These are phyloP conservation scores for Camelina neglecta DNA, from an alignment of 345 rosid genomes.

Conservation along the genomic window DNA sequence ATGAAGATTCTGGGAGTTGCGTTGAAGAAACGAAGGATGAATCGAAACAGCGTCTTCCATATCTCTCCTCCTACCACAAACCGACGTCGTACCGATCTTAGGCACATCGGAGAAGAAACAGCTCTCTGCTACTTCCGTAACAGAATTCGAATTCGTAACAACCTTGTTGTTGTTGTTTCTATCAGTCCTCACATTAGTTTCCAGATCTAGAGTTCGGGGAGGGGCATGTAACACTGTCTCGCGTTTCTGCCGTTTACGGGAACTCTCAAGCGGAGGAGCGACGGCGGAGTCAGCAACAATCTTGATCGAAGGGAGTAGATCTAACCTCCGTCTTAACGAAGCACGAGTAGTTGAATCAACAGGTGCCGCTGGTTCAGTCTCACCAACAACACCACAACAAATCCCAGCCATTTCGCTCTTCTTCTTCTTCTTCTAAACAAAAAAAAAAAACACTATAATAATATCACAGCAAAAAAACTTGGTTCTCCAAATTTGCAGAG, in stretches of 20 bases:
- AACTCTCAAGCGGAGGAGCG: conserved; percentile 46
- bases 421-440: too few species aligned
- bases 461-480: neutral
- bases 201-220: conserved; percentile 23
- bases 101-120: conserved; percentile 39
- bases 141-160: conserved; percentile 6
- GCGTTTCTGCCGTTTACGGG: conserved; percentile 57
- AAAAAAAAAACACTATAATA: neutral
- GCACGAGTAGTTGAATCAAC: conserved; percentile 58
- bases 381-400: conserved; percentile 77
- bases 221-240: neutral
- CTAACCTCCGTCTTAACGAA: conserved; percentile 62
- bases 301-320: conserved; percentile 61
- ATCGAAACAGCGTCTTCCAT: conserved; percentile 95
- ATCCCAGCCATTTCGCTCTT: conserved; percentile 65
- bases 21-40: conserved; percentile 48
- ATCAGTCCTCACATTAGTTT: conserved; percentile 6
- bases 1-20: conserved; percentile 41
- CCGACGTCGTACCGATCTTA: conserved; percentile 79
- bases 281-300: conserved; percentile 55
- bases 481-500: neutral
- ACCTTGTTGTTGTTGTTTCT: neutral
- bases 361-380: conserved; percentile 59
- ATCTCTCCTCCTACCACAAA: conserved; percentile 89
- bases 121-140: conserved; percentile 19